A percentile compares a stretch with the other conserved stretches of the same genome.
These are phyloP conservation scores for Aphanomyces invadans DNA, from an alignment of 352 stramenopile genomes.

Conservation along the genomic window DNA sequence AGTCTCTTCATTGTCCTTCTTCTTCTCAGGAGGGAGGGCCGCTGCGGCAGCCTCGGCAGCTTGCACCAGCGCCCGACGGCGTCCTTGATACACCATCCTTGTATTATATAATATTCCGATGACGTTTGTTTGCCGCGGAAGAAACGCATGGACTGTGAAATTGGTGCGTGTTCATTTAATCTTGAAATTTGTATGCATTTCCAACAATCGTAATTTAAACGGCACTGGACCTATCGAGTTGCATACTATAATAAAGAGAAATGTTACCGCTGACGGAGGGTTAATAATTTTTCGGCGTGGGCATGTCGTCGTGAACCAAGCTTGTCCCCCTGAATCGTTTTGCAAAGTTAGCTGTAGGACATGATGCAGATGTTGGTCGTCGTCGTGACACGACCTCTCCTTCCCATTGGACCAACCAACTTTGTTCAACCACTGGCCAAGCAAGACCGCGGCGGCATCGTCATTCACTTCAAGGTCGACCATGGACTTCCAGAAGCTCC, in stretches of 20 bases:
- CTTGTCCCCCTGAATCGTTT: too few relatives aligned
- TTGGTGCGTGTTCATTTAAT: constrained; percentile 4
- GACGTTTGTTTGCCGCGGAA: background rate
- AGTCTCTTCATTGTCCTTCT: background rate
- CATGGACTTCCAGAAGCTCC: constrained; percentile 74
- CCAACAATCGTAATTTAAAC: background rate
- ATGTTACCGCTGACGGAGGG: too few relatives aligned
- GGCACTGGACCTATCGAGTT: too few relatives aligned
- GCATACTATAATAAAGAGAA: too few relatives aligned
- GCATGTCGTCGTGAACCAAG: too few relatives aligned
- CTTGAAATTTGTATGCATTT: background rate
- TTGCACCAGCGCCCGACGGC: background rate
- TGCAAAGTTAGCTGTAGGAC: too few relatives aligned
- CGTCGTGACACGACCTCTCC: background rate
- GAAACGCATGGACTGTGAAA: background rate
- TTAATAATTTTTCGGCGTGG: too few relatives aligned
- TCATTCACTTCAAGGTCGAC: constrained; percentile 5
- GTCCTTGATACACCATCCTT: constrained; percentile 6
- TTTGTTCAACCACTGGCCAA: constrained; percentile 14
- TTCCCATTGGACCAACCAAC: constrained; percentile 8
- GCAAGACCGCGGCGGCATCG: background rate
- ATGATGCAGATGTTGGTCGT: background rate
- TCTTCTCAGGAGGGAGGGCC: background rate
- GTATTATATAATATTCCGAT: background rate
- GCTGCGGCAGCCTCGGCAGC: background rate